Conservation (phyloP, 192 early-diverging fungal genomes). For the Coemansia sp. region DNA sequence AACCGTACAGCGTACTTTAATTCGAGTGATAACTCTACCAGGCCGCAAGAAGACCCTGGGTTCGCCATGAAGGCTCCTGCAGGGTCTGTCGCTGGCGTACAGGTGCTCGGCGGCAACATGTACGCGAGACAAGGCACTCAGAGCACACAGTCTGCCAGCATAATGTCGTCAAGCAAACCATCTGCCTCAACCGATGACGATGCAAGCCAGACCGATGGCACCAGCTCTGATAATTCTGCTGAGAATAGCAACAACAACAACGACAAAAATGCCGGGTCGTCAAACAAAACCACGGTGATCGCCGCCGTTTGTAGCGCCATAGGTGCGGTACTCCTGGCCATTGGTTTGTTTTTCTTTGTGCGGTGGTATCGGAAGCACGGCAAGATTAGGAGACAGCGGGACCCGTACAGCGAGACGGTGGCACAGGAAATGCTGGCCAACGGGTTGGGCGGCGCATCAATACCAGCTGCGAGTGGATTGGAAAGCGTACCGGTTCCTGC, state of each 20-base stretch:
- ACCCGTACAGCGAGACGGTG: constrained; percentile 21
- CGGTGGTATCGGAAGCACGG: constrained; percentile 11
- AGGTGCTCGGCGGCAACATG: constrained; percentile 9
- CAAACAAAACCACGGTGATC: constrained; percentile 6
- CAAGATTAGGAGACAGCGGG: constrained; percentile 3
- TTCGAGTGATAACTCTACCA: not conserved
- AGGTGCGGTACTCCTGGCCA: constrained; percentile 11
- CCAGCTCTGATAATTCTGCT: not conserved
- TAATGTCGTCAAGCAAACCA: not conserved
- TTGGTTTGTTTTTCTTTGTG: constrained; percentile 3
- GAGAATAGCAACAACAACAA: not conserved
- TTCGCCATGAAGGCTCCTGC: constrained; percentile 15
- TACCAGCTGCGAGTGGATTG: constrained; percentile 3
- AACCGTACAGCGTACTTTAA: constrained; percentile 17
- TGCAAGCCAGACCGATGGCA: not conserved
- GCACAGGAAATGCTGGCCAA: constrained; percentile 18
- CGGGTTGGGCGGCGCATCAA: constrained; percentile 18
- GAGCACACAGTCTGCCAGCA: not conserved
- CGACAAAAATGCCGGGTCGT: not conserved
- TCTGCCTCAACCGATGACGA: not conserved
- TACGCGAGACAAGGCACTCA: not conserved
- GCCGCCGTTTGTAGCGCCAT: constrained; percentile 16
- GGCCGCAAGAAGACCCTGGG: not conserved
- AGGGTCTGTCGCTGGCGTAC: not conserved
- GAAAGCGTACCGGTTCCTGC: constrained; percentile 16